Base-by-base conservation (phyloP, 2,329 filamentous ascomycete genomes). In the Bipolaris bicolor region DNA sequence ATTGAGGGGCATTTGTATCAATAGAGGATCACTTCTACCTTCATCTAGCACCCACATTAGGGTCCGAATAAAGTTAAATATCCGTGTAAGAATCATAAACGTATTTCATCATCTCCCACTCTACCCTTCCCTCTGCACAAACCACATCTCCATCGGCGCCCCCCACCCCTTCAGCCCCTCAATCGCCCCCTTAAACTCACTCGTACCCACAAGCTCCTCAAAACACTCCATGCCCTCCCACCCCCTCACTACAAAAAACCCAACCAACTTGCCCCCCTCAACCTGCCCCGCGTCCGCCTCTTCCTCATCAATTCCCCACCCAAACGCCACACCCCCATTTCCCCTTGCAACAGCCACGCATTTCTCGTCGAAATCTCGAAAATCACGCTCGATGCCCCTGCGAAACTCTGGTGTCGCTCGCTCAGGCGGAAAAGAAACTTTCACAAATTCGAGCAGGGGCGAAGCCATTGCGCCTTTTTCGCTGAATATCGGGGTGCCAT, bases 1-100 rank as follows among this genome's bases (percentile, higher is more conserved):
- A 51, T 62, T 10, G 22, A 49, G 5, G 60, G 66, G 22, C 45
- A 52, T 6, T n/a, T 55, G 24, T 68, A 66, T n/a, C 57, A 53
- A 37, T 49, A 15, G 10, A 5, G 10, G 10, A 31, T 31, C 10
- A 29, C 7, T 13, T 26, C 10, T 13, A 9, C 10, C 29, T 31
- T 31, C 29, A 31, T 11, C 10, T 13, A 5, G 29, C 7, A 31
- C 29, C 29, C 1, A 13, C 29, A 31, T 31, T 11, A 31, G 2
- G 10, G 13, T 31, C 7, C 29, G 5, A 31, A 31, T 13, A 31
- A 31, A 31, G 29, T 5, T 10, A 13, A 11, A 11, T 1, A 4
- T 29, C 29, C 1, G 10, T 5, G 10, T 13, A 10, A 31, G 10
- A 31, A 13, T 11, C 29, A 9, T 16, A 10, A 9, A 1, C 9